Evolutionary conservation across 106 monocot species (phyloP).

Genomic region (Apostasia ramifera): DNA sequence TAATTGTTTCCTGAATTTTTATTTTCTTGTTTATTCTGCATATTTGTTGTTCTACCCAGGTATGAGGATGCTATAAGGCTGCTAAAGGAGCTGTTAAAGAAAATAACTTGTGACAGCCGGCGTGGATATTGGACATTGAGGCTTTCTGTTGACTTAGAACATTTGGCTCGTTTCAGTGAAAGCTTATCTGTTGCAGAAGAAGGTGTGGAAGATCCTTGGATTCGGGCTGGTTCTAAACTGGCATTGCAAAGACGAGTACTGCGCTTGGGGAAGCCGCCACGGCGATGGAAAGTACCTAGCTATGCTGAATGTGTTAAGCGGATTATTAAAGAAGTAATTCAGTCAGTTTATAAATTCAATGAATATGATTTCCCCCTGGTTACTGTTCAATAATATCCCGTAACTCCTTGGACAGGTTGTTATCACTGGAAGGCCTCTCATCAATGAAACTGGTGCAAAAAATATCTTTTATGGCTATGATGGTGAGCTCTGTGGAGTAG

Average conservation of each 20-base stretch:
- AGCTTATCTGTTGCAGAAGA: conserved; percentile 86
- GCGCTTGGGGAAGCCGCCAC: conserved; percentile 76
- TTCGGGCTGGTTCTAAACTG: conserved; percentile 88
- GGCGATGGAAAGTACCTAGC: conserved; percentile 78
- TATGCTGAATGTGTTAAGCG: conserved; percentile 59
- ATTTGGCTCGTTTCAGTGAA: conserved; percentile 55
- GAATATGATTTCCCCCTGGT: not conserved
- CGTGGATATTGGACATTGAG: conserved; percentile 85
- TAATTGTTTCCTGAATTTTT: not conserved
- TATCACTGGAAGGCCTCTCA: conserved; percentile 76
- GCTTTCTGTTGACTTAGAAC: conserved; percentile 91
- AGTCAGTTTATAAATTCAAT: not conserved
- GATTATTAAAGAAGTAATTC: conserved; percentile 65
- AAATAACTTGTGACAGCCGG: conserved; percentile 38
- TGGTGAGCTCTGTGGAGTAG: conserved; percentile 75
- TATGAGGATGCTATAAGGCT: conserved; percentile 76
- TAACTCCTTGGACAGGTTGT: conserved; percentile 28
- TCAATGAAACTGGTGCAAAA: conserved; percentile 57
- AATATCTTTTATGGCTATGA: conserved; percentile 82
- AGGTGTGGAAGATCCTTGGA: conserved; percentile 74
- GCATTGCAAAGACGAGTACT: conserved; percentile 78
- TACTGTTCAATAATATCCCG: not conserved
- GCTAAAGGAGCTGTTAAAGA: conserved; percentile 59
- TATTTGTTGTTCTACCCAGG: conserved; percentile 28
- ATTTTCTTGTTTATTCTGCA: not conserved